These are phyloP conservation scores for Cladosporium halotolerans DNA, from an alignment of 2,329 filamentous ascomycete species.

Conservation along the genomic window DNA sequence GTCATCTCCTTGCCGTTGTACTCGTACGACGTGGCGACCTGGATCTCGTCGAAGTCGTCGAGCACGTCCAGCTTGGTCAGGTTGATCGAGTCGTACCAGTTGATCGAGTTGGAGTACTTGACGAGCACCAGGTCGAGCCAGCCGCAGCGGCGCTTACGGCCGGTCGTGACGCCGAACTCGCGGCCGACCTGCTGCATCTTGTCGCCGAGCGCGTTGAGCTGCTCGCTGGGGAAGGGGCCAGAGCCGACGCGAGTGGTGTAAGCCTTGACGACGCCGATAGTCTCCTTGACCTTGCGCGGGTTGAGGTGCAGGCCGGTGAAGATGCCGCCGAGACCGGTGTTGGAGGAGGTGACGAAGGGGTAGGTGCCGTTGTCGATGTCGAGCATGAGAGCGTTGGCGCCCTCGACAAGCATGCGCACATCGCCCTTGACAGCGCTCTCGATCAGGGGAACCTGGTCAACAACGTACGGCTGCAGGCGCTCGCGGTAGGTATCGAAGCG, in stretches of 20 bases:
- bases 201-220: slow-evolving; percentile 51
- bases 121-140: slow-evolving; percentile 64
- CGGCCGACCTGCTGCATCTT: slow-evolving; percentile 51
- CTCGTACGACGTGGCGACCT: slow-evolving; percentile 66
- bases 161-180: slow-evolving; percentile 53
- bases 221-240: slow-evolving; percentile 64
- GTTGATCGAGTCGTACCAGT: slow-evolving; percentile 61
- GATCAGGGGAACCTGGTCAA: slow-evolving; percentile 63
- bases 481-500: slow-evolving; percentile 55
- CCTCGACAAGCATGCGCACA: slow-evolving; percentile 60
- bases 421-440: slow-evolving; percentile 53
- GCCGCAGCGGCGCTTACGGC: slow-evolving; percentile 56
- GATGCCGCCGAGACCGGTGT: slow-evolving; percentile 55
- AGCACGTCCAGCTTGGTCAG: slow-evolving; percentile 65
- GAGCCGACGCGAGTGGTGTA: slow-evolving; percentile 54
- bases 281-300: slow-evolving; percentile 54
- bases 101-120: slow-evolving; percentile 59
- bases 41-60: slow-evolving; percentile 67
- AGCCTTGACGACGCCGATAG: slow-evolving; percentile 62
- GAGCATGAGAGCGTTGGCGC: slow-evolving; percentile 62
- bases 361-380: slow-evolving; percentile 60
- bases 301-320: slow-evolving; percentile 58
- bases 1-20: slow-evolving; percentile 50
- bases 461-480: slow-evolving; percentile 53
- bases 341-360: slow-evolving; percentile 56